Conservation (phyloP, 768 basidiomycete species). For the Tulasnella calospora region DNA sequence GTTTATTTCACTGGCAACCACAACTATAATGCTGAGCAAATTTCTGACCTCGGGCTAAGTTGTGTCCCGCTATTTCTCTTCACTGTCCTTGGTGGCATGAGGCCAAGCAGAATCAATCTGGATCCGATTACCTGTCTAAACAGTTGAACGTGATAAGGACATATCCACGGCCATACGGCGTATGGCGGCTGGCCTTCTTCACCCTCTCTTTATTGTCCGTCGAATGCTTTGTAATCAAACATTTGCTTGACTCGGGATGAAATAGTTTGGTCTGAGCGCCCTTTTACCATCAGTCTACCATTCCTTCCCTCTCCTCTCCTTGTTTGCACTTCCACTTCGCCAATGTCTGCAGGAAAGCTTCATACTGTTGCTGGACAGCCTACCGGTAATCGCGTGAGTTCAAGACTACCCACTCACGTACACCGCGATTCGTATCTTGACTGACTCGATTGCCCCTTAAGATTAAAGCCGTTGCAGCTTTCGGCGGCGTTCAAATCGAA, state of each 20-base stretch:
- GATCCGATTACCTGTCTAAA: too few relatives aligned
- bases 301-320: conserved; percentile 25
- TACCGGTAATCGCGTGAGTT: conserved; percentile 49
- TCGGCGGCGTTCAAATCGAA: conserved; percentile 10
- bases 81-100: too few relatives aligned
- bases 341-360: conserved; percentile 54
- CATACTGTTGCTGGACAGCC: conserved; percentile 47
- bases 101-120: too few relatives aligned
- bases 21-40: too few relatives aligned
- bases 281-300: conserved; percentile 41
- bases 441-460: conserved; percentile 14
- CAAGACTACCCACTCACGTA: background rate
- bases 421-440: conserved; percentile 3
- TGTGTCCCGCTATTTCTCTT: too few relatives aligned
- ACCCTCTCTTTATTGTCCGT: background rate
- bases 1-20: too few relatives aligned
- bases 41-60: too few relatives aligned
- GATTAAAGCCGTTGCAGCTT: conserved; percentile 21
- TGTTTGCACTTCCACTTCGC: too few relatives aligned
- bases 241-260: background rate
- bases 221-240: background rate
- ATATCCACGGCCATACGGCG: too few relatives aligned
- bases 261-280: background rate
- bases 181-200: too few relatives aligned
- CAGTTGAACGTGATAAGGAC: too few relatives aligned